These are phyloP conservation scores for Exophiala viscosa DNA, from an alignment of 2,329 filamentous ascomycete genomes.

Conservation along the genomic window DNA sequence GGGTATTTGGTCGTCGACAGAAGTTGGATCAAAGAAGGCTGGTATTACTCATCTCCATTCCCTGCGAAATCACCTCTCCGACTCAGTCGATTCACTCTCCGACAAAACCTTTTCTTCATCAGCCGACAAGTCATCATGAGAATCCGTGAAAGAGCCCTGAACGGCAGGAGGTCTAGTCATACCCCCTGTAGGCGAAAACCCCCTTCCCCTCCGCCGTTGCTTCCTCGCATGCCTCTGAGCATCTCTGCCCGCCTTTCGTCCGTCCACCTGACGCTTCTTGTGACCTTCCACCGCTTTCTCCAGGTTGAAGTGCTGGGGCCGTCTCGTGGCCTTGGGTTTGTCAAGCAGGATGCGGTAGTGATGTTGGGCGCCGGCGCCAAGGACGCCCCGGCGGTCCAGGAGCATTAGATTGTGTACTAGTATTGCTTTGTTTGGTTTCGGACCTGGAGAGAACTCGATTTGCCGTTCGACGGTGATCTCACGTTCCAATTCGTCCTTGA, in stretches of 20 bases:
- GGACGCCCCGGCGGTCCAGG: conserved; percentile 7
- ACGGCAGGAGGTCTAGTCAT: not conserved
- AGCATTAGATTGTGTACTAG: conserved; percentile 10
- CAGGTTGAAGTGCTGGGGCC: conserved; percentile 4
- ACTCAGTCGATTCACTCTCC: not conserved
- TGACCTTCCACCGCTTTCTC: not conserved
- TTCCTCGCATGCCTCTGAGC: not conserved
- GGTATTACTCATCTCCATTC: too few relatives aligned
- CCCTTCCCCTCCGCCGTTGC: not conserved
- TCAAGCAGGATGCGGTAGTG: conserved; percentile 6
- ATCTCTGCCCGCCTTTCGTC: not conserved
- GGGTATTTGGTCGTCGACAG: too few relatives aligned
- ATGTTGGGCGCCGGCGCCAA: conserved; percentile 9
- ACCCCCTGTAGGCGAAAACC: not conserved
- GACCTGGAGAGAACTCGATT: not conserved
- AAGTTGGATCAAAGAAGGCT: too few relatives aligned
- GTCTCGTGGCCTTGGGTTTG: not conserved
- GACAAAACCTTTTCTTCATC: not conserved
- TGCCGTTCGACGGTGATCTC: conserved; percentile 10
- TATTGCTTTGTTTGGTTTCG: not conserved
- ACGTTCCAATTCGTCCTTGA: conserved; percentile 15
- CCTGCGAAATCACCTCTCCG: not conserved
- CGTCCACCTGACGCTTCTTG: not conserved
- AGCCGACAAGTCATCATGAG: not conserved
- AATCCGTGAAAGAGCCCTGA: not conserved